These are phyloP conservation scores for Globisporangium cylindrosporum DNA, from an alignment of 352 stramenopile species.

Conservation along the genomic window DNA sequence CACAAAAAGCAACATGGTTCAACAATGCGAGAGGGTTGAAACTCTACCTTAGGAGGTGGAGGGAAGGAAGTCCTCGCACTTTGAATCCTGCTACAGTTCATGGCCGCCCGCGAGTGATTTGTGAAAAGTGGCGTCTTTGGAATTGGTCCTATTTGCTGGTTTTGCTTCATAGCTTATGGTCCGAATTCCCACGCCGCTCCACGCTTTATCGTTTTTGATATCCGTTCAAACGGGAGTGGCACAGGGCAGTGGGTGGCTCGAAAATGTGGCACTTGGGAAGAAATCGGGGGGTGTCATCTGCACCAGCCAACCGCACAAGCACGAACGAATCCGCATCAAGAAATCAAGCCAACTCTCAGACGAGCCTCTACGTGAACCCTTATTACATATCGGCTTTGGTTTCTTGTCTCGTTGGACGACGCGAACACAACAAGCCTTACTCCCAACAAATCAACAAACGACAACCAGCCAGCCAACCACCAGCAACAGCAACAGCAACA, in stretches of 20 bases:
- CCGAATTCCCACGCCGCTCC: neutral
- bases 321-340: neutral
- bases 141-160: neutral
- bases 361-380: neutral
- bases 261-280: neutral
- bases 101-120: neutral
- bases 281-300: neutral
- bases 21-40: too few relatives aligned
- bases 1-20: neutral
- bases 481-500: too few relatives aligned
- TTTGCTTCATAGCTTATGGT: neutral
- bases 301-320: neutral
- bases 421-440: neutral
- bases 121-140: neutral
- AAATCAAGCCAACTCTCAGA: neutral
- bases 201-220: too few relatives aligned
- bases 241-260: too few relatives aligned
- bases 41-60: too few relatives aligned
- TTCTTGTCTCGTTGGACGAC: constrained; percentile 3
- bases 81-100: neutral
- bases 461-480: too few relatives aligned
- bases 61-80: neutral
- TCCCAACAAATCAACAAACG: too few relatives aligned
- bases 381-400: neutral
- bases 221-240: too few relatives aligned